phyloP scores from a whole-genome alignment of 768 basidiomycete genomes.

The Rhodosporidiobolus sp. region DNA sequence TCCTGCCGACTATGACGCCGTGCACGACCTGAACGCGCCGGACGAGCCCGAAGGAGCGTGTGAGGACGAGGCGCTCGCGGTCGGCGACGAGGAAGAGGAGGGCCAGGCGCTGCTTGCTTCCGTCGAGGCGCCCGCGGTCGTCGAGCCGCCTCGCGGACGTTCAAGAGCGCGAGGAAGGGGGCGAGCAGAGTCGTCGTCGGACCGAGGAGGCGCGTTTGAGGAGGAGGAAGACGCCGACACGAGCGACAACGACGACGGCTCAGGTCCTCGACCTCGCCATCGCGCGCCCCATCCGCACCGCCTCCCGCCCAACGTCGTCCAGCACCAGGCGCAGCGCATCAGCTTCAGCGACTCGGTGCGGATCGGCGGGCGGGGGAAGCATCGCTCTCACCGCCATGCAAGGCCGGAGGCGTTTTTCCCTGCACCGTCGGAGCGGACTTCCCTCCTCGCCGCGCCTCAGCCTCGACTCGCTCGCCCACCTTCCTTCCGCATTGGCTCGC shows the following conservation, averaged over 20 bases:
- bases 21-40: background rate
- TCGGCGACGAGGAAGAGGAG: slow-evolving; percentile 12
- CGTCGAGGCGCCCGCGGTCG: background rate
- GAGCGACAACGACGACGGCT: slow-evolving; percentile 4
- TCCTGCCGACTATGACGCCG: background rate
- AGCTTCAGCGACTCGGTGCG: slow-evolving; percentile 29
- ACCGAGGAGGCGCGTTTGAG: too few species aligned
- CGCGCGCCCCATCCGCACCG: background rate
- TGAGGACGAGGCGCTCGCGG: background rate
- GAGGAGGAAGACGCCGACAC: slow-evolving; percentile 3
- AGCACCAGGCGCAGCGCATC: slow-evolving; percentile 11
- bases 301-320: background rate
- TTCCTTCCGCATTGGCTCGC: slow-evolving; percentile 10
- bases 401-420: background rate
- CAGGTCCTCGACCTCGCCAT: background rate
- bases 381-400: slow-evolving; percentile 13
- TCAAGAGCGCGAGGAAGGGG: background rate
- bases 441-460: background rate
- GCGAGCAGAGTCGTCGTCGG: background rate
- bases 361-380: slow-evolving; percentile 11
- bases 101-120: slow-evolving; percentile 11
- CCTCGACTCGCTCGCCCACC: slow-evolving; percentile 7
- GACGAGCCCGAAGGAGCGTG: background rate
- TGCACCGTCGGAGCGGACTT: background rate
- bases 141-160: background rate